A percentile compares a stretch with the other conserved stretches of the same genome.
Evolutionary conservation across 2,329 filamentous ascomycete species (phyloP).

Genomic region (Nakataea oryzae): DNA sequence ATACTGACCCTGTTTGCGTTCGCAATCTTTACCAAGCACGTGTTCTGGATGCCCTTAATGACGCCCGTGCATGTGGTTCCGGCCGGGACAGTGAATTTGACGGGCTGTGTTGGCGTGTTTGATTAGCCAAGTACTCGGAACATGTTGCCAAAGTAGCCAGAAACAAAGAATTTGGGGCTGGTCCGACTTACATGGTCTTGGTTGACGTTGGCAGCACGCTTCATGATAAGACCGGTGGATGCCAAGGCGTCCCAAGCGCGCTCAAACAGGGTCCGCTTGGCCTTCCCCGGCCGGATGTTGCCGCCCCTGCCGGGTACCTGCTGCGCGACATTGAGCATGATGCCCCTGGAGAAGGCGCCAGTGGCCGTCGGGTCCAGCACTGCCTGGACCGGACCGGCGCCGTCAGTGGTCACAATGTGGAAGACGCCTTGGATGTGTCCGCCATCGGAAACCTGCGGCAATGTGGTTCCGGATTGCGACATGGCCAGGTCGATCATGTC

Average conservation of each 20-base stretch:
- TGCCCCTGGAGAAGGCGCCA: conserved; percentile 20
- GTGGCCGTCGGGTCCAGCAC: conserved; percentile 26
- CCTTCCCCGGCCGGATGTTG: conserved; percentile 18
- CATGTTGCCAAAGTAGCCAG: no score
- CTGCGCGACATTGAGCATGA: conserved; percentile 15
- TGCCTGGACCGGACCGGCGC: conserved; percentile 25
- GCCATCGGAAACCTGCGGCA: conserved; percentile 26
- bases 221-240: conserved; percentile 7
- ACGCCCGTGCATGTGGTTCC: conserved; percentile 26
- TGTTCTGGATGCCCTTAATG: conserved; percentile 19
- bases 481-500: conserved; percentile 20
- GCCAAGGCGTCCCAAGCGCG: conserved; percentile 8
- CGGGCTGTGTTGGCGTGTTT: conserved; percentile 7
- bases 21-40: conserved; percentile 32
- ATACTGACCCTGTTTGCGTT: conserved; percentile 27
- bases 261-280: conserved; percentile 5
- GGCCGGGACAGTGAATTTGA: conserved; percentile 23
- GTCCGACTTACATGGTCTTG: conserved; percentile 7
- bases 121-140: no score
- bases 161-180: no score
- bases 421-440: conserved; percentile 23
- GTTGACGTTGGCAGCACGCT: conserved; percentile 16
- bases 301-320: conserved; percentile 25
- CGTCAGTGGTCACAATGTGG: conserved; percentile 30
- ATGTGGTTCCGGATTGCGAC: conserved; percentile 22